phyloP scores from a whole-genome alignment of 805 yeast genomes.

The Wickerhamomyces subpelliculosus region DNA sequence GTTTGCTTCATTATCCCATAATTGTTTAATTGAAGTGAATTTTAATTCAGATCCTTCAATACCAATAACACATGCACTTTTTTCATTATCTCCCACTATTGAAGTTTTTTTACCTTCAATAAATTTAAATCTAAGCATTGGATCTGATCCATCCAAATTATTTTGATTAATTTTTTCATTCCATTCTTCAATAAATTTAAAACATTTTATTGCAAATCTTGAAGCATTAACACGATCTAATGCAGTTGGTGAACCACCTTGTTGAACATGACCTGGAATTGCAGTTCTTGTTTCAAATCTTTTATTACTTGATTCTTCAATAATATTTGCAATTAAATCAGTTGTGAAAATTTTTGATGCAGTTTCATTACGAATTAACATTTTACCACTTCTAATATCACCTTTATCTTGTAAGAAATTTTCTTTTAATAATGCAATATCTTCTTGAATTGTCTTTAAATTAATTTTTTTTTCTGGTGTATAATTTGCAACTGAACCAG shows the following conservation, averaged over 20 bases:
- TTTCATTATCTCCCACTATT: conserved; percentile 34
- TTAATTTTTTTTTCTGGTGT: conserved; percentile 81
- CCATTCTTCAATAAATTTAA: conserved; percentile 77
- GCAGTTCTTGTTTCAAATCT: conserved; percentile 90
- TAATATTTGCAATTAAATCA: conserved; percentile 73
- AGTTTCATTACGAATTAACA: conserved; percentile 75
- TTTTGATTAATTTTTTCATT: conserved; percentile 27
- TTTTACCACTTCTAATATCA: conserved; percentile 75
- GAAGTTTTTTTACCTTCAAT: conserved; percentile 41
- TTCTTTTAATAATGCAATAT: conserved; percentile 61
- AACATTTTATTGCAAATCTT: conserved; percentile 83
- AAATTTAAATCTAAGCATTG: conserved; percentile 46
- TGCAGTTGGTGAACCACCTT: conserved; percentile 92
- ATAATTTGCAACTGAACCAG: conserved; percentile 89
- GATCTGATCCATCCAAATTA: conserved; percentile 28
- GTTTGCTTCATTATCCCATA: conserved; percentile 59
- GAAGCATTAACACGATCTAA: conserved; percentile 89
- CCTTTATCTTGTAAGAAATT: conserved; percentile 72
- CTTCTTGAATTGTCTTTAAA: conserved; percentile 64
- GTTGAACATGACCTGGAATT: conserved; percentile 97
- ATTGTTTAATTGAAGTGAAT: conserved; percentile 47
- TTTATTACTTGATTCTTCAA: conserved; percentile 69
- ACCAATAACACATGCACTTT: conserved; percentile 52
- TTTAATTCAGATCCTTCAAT: conserved; percentile 58
- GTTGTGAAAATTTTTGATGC: conserved; percentile 82